Evolutionary conservation across 345 rosid species (phyloP).

Genomic region (Salix brachista): DNA sequence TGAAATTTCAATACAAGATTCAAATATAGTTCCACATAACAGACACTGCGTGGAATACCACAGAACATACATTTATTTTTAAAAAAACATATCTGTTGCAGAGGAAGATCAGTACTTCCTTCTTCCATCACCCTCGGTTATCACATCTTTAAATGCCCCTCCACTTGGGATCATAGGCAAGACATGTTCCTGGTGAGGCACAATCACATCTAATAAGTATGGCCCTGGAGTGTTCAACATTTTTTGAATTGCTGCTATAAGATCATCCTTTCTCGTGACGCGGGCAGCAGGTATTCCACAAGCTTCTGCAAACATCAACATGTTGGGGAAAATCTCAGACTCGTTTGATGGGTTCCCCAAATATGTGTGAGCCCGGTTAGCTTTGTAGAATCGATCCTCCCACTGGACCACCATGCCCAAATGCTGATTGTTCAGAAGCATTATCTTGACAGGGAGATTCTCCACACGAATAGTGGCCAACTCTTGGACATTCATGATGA

Average conservation of each 20-base stretch:
- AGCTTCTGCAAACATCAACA: conserved; percentile 80
- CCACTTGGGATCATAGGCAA: conserved; percentile 97
- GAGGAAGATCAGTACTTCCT: conserved; percentile 18
- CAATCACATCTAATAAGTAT: conserved; percentile 80
- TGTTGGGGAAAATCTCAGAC: conserved; percentile 74
- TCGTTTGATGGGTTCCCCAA: conserved; percentile 73
- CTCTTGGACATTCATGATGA: conserved; percentile 93
- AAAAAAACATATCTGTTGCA: background rate
- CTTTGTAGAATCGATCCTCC: conserved; percentile 94
- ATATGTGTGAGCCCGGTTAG: conserved; percentile 86
- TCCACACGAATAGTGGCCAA: conserved; percentile 80
- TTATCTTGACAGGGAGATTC: conserved; percentile 77
- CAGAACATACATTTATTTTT: background rate
- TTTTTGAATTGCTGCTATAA: conserved; percentile 68
- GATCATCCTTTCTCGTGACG: conserved; percentile 54
- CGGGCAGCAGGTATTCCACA: conserved; percentile 86
- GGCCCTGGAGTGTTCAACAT: conserved; percentile 96
- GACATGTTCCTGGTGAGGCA: conserved; percentile 96
- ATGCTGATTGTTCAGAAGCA: conserved; percentile 86
- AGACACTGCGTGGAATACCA: background rate
- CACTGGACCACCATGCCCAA: conserved; percentile 95
- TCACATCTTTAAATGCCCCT: conserved; percentile 81
- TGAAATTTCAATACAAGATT: background rate
- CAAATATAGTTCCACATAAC: background rate
- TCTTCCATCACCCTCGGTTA: conserved; percentile 92